Evolutionary conservation across 176 grass and related monocot species (phyloP), one percentile per base, ranked within the genome.

Genomic region (Oryza brachyantha): DNA sequence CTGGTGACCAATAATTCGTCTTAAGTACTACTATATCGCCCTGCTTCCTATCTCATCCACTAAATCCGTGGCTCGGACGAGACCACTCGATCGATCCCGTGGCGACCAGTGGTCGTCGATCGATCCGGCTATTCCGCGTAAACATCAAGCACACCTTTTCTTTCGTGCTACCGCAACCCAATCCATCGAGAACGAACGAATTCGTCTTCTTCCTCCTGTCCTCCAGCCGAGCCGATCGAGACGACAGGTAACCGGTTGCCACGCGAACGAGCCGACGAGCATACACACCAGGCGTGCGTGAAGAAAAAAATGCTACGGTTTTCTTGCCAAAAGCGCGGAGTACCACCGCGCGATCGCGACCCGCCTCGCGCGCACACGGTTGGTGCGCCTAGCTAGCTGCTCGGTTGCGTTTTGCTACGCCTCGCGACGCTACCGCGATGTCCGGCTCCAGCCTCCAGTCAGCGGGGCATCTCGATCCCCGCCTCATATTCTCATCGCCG

Each of bases 291-390:
- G 7, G 48, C 52, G 50, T 28, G 24, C 2, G 19, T 38, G 2
- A 32, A n/a, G n/a, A n/a, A 2, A 4, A 16, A 61, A 68, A 79
- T 38, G 45, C 61, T 29, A 40, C 68, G 67, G 80, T 74, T 74
- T 73, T 22, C 74, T 68, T 55, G 62, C 80, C 74, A 0, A 0
- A 69, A 64, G 57, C 75, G 61, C 29, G 3, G 34, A 39, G 66
- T n/a, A 21, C 16, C 29, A 31, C 79, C 60, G 46, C 45, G 46
- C 50, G 79, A 26, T 68, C 64, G 74, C 29, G 8, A 4, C 2
- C 29, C 55, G 19, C 29, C 14, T 55, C 73, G 8, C 55, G 54
- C 41, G 46, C 41, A 10, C 7, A 16, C 36, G 54, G n/a, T 10
- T 9, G 24, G 54, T 1, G 3, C 57, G 55, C 31, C 31, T n/a